phyloP scores from a whole-genome alignment of 164 flowering plant species.

The grape (Vitis vinifera) region ASM3070453v1 NC_081819.1:2940501-2941000 shows the following conservation, averaged over 20 bases:
- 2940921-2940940: background rate
- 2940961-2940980: background rate
- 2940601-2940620: background rate
- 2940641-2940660: background rate
- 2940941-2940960: background rate
- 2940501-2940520: background rate
- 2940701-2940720: background rate
- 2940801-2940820: background rate
- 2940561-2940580: background rate
- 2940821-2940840: background rate
- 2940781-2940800: background rate
- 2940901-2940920: background rate
- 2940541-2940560: background rate
- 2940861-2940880: background rate
- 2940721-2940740: background rate
- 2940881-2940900: background rate
- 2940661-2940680: background rate
- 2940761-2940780: background rate
- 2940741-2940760: background rate
- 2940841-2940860: background rate
- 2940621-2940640: slow-evolving; percentile 2
- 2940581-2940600: background rate
- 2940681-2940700: no score
- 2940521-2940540: background rate
- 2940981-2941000: background rate